Evolutionary conservation across 139 green algal genomes (phyloP), one percentile per base, ranked within the genome.

Genomic region (Coccomyxa sp.): DNA sequence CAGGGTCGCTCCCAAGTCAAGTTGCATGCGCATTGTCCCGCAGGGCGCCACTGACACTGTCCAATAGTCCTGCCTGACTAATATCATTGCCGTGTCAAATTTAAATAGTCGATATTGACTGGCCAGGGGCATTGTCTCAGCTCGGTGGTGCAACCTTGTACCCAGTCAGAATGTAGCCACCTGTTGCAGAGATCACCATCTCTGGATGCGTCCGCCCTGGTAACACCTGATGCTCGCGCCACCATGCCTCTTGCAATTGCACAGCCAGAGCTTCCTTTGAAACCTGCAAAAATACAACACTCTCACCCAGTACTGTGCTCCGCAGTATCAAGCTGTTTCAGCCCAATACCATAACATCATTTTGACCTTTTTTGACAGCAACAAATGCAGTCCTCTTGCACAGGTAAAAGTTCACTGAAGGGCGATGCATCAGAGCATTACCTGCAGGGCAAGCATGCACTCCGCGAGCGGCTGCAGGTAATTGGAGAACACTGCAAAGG

Each of bases 121-220:
- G 38, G 23, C 10, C 21, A 74, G 21, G 21, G 21, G 66, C 21
- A 10, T 74, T 74, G 66, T 3, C 66, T 74, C 21, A 23, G 66
- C 21, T 30, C 4, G 74, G 25, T 79, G 76, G 38, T 71, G 63
- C 77, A 81, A 88, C 82, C 63, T 81, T 82, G 13, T 81, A 93
- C 21, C 91, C 95, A 0, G 90, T 93, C 79, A 98, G 85, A 0
- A 98, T 83, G 88, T 92, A 98, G 28, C 94, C 95, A 31, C 94
- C 94, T 15, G 93, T 94, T 27, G 91, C 92, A 13, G 90, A 90
- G 38, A 88, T 95, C 16, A 84, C 88, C 95, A 98, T 98, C 18
- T 85, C 82, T 1, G 95, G 94, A 83, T 97, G 95, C 1, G 93
- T 98, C 30, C 94, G 86, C 10, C 82, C 68, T 11, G 94, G 94